A percentile compares a stretch with the other conserved stretches of the same genome.
Evolutionary conservation across 2,329 filamentous ascomycete species (phyloP).

Genomic region (Bimuria novae-zelandiae): DNA sequence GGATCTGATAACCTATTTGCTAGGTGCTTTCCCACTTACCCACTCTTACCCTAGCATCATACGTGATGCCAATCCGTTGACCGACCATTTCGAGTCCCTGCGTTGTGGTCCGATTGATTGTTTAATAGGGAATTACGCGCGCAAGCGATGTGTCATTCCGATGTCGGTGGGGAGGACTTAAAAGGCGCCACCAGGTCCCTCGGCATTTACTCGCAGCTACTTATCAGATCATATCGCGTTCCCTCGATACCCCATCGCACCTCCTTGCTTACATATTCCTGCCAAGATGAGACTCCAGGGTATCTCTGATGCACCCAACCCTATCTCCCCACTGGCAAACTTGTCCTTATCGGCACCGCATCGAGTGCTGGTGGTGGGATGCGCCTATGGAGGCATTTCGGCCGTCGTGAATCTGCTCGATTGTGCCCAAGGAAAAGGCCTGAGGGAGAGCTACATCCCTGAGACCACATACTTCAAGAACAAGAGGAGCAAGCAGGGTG

Average conservation of each 20-base stretch:
- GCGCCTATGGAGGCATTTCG: conserved; percentile 73
- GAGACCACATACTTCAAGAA: conserved; percentile 42
- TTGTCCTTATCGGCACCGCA: conserved; percentile 39
- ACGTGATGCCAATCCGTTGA: conserved; percentile 11
- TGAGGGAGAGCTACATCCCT: conserved; percentile 51
- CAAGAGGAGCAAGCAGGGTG: conserved; percentile 53
- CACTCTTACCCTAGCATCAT: conserved; percentile 11
- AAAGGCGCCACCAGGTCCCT: conserved; percentile 23
- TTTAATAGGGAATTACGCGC: background rate
- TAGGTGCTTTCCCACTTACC: conserved; percentile 1
- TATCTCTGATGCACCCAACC: conserved; percentile 26
- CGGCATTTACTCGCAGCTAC: conserved; percentile 22
- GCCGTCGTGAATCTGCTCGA: conserved; percentile 70
- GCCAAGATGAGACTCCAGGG: conserved; percentile 36
- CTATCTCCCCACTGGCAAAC: conserved; percentile 21
- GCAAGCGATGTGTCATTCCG: conserved; percentile 9
- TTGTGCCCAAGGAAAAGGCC: conserved; percentile 59
- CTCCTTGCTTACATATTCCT: conserved; percentile 11
- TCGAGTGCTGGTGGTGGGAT: conserved; percentile 67
- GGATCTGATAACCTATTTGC: conserved; percentile 21
- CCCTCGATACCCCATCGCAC: conserved; percentile 8
- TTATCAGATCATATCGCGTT: conserved; percentile 44
- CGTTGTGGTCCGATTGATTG: conserved; percentile 12
- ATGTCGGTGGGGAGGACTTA: conserved; percentile 23
- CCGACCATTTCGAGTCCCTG: conserved; percentile 1